A percentile compares a stretch with the other conserved stretches of the same genome.
phyloP scores from a whole-genome alignment of 345 rosid species.

The Rhizophora mangle region DNA sequence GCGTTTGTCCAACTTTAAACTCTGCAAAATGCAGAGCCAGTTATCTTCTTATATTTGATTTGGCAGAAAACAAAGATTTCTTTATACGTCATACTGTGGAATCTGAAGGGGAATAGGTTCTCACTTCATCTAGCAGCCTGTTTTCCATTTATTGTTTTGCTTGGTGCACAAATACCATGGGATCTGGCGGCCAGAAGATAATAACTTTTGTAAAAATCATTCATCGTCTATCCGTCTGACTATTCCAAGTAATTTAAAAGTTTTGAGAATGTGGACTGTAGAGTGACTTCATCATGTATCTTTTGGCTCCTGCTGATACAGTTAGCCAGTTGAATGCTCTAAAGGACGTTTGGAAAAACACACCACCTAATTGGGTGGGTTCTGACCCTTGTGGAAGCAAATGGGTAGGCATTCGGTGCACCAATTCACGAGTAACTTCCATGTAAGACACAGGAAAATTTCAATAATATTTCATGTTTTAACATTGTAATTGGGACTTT shows the following conservation, averaged over 20 bases:
- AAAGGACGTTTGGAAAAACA: constrained; percentile 38
- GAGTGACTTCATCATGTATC: neutral
- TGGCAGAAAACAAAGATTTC: too few species aligned
- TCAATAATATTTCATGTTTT: neutral
- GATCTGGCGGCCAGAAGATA: neutral
- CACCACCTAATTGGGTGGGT: constrained; percentile 61
- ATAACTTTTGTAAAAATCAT: too few species aligned
- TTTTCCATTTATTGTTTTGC: neutral
- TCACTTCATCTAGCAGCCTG: neutral
- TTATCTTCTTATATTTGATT: neutral
- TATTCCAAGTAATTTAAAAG: neutral
- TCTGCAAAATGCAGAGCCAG: too few species aligned
- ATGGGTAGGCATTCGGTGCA: constrained; percentile 74
- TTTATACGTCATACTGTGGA: too few species aligned
- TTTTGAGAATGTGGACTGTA: neutral
- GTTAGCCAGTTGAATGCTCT: constrained; percentile 41
- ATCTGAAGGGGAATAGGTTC: neutral
- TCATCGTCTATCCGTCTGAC: neutral
- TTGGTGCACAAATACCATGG: neutral
- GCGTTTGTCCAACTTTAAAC: neutral
- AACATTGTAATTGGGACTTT: neutral
- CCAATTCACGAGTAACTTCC: constrained; percentile 41
- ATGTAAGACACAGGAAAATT: constrained; percentile 40
- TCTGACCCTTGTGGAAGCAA: constrained; percentile 65
- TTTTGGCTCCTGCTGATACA: constrained; percentile 25